Percentiles rank a stretch among this genome's conserved stretches.
These are phyloP conservation scores for Leccinellum rugosiceps DNA, from an alignment of 768 basidiomycete genomes.

Conservation along the genomic window DNA sequence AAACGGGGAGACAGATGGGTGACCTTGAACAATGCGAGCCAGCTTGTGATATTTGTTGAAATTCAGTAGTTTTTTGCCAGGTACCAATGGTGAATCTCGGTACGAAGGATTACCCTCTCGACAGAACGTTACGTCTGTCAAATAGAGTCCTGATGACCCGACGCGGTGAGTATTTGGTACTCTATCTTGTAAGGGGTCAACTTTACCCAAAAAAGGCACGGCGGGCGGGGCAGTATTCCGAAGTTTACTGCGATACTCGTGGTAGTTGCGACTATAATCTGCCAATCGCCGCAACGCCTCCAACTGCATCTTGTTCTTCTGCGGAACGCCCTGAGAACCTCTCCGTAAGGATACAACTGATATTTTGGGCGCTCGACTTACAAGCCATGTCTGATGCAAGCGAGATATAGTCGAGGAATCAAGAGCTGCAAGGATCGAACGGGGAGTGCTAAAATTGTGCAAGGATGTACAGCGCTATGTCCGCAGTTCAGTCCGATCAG, in stretches of 20 bases:
- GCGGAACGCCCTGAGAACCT: constrained; percentile 64
- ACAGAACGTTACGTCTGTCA: constrained; percentile 94
- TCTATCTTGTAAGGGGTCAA: neutral
- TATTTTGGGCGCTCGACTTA: constrained; percentile 38
- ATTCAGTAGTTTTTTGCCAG: constrained; percentile 82
- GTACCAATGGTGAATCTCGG: constrained; percentile 72
- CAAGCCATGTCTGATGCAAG: constrained; percentile 90
- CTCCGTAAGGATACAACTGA: constrained; percentile 5
- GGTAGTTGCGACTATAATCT: constrained; percentile 87
- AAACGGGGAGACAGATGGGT: constrained; percentile 6
- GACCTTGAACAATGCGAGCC: constrained; percentile 79
- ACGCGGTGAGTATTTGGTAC: constrained; percentile 6
- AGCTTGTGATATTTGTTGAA: constrained; percentile 96
- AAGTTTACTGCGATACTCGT: constrained; percentile 85
- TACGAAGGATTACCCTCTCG: constrained; percentile 90
- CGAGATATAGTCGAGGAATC: constrained; percentile 95
- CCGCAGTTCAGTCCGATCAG: constrained; percentile 6
- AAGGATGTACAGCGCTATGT: constrained; percentile 76
- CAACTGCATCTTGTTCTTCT: constrained; percentile 79
- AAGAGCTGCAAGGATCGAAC: constrained; percentile 89
- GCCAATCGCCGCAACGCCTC: constrained; percentile 81
- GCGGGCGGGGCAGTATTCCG: constrained; percentile 89
- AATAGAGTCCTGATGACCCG: constrained; percentile 60
- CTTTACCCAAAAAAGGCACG: constrained; percentile 88
- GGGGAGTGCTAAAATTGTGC: constrained; percentile 89